Base-by-base conservation (phyloP, 2,329 filamentous ascomycete genomes). In the Aspergillus tamarii region DNA sequence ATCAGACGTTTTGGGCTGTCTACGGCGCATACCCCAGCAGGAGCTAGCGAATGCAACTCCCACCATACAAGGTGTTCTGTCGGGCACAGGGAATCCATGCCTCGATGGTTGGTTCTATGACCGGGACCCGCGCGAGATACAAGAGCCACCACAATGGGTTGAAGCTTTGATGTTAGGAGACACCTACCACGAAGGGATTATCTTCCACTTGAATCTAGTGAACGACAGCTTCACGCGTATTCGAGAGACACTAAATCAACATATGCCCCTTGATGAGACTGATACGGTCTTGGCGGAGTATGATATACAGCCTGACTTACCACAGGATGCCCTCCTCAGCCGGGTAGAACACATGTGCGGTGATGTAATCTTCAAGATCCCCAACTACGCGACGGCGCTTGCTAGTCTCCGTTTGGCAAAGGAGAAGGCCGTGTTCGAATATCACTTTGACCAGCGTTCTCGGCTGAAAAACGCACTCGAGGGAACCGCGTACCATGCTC, bases 381-480 rank as follows among this genome's bases (percentile, higher is more conserved):
- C 67, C 2, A 73, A 74, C 19, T 73, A 70, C 16, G 57, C 64
- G 0, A 61, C 68, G 4, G 32, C 64, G 7, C 55, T 57, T 14
- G 59, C 48, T 12, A 68, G 60, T 32, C 1, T 21, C 11, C 30
- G 21, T 11, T 52, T 60, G 4, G 28, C 43, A 2, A 21, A 55
- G 4, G 10, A 52, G 11, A 55, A 57, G 1, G 41, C 43, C 2
- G 36, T 67, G 3, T 72, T 67, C 41, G n/a, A 59, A 8, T 74
- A 73, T 26, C 71, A 73, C 55, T 73, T 73, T 28, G 72, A 73
- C 30, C 72, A 73, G 50, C 65, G 69, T 8, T 73, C 70, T 36
- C 66, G 68, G 3, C 52, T 72, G 7, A 56, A 62, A 12, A 74
- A 73, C 54, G 30, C 61, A 1, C 61, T 74, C 4, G 65, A 72